Base-by-base conservation (phyloP, 1,284 basidiomycete genomes). In the Anthracocystis panici-leucophaei region DNA sequence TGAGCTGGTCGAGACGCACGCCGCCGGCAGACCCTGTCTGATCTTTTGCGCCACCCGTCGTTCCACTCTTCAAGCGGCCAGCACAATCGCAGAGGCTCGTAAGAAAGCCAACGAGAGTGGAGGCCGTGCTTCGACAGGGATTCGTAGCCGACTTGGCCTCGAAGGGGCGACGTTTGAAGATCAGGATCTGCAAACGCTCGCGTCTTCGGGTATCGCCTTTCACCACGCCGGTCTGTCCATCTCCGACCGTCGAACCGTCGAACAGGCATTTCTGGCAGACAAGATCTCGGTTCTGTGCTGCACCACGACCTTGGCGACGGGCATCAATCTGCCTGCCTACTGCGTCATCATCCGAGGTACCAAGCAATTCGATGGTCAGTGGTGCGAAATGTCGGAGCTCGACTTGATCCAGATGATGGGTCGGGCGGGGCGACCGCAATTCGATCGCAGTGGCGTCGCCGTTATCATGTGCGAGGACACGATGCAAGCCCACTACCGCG, bases 381-480 rank as follows among this genome's bases (percentile, higher is more conserved):
- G 77, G 80, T 53, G 33, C 33, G 78, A 82, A 38, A 59, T 80
- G 44, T 61, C 71, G 7, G 81, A 82, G 25, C 65, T 82, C 9
- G 79, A 81, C 44, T 29, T 82, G 14, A 69, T 82, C 16, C 81
- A 82, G 91, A 94, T 85, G 93, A 93, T 88, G 73, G 88, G 88
- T 0, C 81, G 88, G 40, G 86, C 97, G 88, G 96, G 95, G 7
- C 89, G 96, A 21, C 95, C 96, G 16, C 95, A 97, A 85, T 98
- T 93, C 82, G 95, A 93, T 90, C 81, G 61, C 68, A 66, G 66
- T 4, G 83, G 85, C 54, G 66, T 83, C 10, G 75, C 77, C 12
- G 80, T 82, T 18, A 74, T 82, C 61, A 76, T 82, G 72, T 79
- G 77, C n/a, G 80, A 81, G 51, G 53, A 77, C 16, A 60, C 65